A percentile compares a stretch with the other conserved stretches of the same genome.
Evolutionary conservation across 2,329 filamentous ascomycete genomes (phyloP).

Genomic region (Byssochlamys sp.): DNA sequence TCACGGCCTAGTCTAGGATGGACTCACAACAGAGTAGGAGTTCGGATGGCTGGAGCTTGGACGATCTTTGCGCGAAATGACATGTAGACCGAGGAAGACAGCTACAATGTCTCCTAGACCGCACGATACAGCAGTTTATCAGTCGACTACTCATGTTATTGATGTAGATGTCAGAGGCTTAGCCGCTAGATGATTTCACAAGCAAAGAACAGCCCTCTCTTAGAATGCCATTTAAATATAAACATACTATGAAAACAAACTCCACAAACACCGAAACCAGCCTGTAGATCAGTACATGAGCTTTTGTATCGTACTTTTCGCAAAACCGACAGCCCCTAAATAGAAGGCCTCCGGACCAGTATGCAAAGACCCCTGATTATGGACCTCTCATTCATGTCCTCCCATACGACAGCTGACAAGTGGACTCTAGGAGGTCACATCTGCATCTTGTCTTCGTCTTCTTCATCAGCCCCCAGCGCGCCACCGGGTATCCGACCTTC

Average conservation of each 20-base stretch:
- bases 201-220: not conserved
- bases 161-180: no score
- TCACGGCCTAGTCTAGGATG: no score
- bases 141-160: no score
- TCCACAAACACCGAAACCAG: not conserved
- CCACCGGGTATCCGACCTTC: constrained; percentile 76
- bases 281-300: not conserved
- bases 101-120: not conserved
- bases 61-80: no score
- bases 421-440: constrained; percentile 16
- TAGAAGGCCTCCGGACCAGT: not conserved
- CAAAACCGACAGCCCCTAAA: not conserved
- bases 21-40: no score
- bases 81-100: no score
- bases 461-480: constrained; percentile 30
- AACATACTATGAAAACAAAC: not conserved
- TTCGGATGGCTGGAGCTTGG: no score
- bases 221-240: not conserved
- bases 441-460: constrained; percentile 27
- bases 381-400: not conserved
- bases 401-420: not conserved
- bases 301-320: not conserved
- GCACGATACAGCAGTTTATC: not conserved
- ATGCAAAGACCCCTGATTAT: not conserved
- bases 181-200: not conserved